Percentiles rank a stretch among this genome's conserved stretches.
Conservation (phyloP, 768 basidiomycete genomes). For the Mycena vulgaris region DNA sequence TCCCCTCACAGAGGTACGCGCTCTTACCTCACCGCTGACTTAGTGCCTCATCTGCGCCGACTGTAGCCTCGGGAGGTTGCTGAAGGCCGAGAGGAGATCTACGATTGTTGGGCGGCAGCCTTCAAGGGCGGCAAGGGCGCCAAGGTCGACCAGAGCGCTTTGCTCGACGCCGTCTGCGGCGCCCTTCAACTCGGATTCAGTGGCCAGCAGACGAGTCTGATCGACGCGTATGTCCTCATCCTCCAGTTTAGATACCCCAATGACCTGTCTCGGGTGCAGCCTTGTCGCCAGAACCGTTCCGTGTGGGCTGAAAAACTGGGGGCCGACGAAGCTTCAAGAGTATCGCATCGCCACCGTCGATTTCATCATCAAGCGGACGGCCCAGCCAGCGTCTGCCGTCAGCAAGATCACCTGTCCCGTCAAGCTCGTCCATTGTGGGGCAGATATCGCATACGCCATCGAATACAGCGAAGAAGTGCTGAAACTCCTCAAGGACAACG, state of each 20-base stretch:
- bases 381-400: slow-evolving; percentile 33
- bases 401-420: slow-evolving; percentile 41
- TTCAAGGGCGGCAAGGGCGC: slow-evolving; percentile 30
- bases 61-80: slow-evolving; percentile 47
- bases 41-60: background rate
- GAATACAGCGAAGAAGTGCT: slow-evolving; percentile 36
- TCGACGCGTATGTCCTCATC: slow-evolving; percentile 27
- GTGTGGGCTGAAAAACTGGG: slow-evolving; percentile 34
- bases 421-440: slow-evolving; percentile 42
- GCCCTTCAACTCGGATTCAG: slow-evolving; percentile 38
- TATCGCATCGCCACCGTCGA: slow-evolving; percentile 34
- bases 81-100: slow-evolving; percentile 47
- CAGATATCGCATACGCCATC: slow-evolving; percentile 44
- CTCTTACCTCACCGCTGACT: too few relatives aligned
- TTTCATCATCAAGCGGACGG: slow-evolving; percentile 37
- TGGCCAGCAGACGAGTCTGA: slow-evolving; percentile 30
- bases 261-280: slow-evolving; percentile 6
- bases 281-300: slow-evolving; percentile 31
- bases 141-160: slow-evolving; percentile 36
- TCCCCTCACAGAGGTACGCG: slow-evolving; percentile 50
- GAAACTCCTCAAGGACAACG: slow-evolving; percentile 40
- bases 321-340: slow-evolving; percentile 20
- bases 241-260: background rate
- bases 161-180: slow-evolving; percentile 34
- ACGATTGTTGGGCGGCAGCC: slow-evolving; percentile 42